Evolutionary conservation across 179 eudicot genomes (phyloP), one percentile per base, ranked within the genome.

Genomic region (Nepenthes alata): DNA sequence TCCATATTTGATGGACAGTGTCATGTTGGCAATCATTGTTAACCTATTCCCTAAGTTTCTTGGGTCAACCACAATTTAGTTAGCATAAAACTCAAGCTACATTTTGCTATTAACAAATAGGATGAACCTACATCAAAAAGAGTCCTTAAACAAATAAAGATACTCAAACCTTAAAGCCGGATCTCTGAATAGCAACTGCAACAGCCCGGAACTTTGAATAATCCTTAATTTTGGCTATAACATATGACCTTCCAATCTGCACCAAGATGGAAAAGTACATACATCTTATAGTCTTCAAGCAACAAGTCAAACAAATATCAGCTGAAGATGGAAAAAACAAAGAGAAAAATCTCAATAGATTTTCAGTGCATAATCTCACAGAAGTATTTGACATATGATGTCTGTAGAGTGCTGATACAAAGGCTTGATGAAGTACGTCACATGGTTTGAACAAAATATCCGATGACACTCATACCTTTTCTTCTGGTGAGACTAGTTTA

Each of bases 201-300:
- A 93, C 88, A 60, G 96, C 96, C 51, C 68, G 85, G 65, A 93
- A 93, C 78, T 86, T 81, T 44, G 98, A 96, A 72, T 89, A 93
- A 74, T 93, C 91, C 78, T 78, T 81, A 35, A 89, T 69, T 80
- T 85, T 93, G 57, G 95, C 77, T 65, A 81, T 66, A 56, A 93
- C 91, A 72, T 58, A 93, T 55, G 96, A 79, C 77, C 88, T 84
- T 48, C 93, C 98, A 73, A 93, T 89, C 98, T 93, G 85, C 53
- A 65, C 5, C n/a, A 15, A 52, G 7, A 52, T 16, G 25, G 25
- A 5, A 52, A 9, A 10, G 14, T 11, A 14, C 14, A n/a, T 13
- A 52, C 7, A 52, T 5, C 7, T 11, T 4, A 52, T n/a, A 48
- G 12, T 48, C 52, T 8, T 48, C 3, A 8, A 48, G n/a, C 12